Conservation (phyloP, 75 land plant genomes). For the Cryptomeria japonica region DNA sequence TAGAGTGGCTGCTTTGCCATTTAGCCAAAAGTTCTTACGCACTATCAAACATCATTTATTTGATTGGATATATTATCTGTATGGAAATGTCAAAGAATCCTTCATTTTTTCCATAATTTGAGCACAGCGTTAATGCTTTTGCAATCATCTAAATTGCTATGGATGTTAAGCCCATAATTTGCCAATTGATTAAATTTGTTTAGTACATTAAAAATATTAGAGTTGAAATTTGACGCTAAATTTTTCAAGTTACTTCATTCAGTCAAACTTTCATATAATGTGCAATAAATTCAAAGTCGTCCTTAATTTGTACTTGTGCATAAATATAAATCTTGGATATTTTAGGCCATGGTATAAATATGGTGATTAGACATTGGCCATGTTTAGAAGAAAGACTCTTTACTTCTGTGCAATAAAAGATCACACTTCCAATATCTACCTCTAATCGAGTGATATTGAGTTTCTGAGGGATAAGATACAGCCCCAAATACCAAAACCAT, state of each 20-base stretch:
- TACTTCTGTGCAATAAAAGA: no score
- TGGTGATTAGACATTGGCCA: neutral
- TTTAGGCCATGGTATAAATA: neutral
- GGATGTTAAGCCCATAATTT: neutral
- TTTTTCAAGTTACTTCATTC: neutral
- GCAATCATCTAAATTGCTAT: neutral
- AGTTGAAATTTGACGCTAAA: neutral
- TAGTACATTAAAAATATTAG: no score
- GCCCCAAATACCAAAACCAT: no score
- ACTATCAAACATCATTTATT: no score
- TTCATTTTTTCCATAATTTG: no score
- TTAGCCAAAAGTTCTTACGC: no score
- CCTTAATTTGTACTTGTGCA: neutral
- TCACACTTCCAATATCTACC: no score
- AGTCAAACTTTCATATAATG: neutral
- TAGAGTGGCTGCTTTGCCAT: no score
- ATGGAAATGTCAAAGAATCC: no score
- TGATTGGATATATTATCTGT: no score
- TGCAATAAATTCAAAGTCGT: neutral
- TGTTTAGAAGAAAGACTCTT: neutral
- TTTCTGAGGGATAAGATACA: neutral
- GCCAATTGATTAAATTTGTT: neutral
- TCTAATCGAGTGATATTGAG: neutral
- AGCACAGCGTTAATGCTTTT: no score
- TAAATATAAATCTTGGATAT: neutral